Evolutionary conservation across 2,329 filamentous ascomycete genomes (phyloP), one percentile per base, ranked within the genome.

Genomic region (Bipolaris cookei): DNA sequence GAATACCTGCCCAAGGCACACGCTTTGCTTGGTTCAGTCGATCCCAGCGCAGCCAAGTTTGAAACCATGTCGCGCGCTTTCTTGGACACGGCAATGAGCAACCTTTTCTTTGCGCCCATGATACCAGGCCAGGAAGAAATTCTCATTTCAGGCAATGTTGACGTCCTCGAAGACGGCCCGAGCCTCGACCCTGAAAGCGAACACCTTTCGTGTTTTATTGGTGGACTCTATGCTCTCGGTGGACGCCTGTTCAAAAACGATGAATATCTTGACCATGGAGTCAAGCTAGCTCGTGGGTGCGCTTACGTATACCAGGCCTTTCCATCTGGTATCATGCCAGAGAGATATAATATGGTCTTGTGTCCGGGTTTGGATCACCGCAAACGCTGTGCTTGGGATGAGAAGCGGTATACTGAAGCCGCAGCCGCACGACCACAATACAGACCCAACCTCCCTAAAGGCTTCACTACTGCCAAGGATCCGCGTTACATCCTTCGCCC

Each of bases 141-240:
- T 1, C 56, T 76, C 3, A 67, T 73, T 39, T 71, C 68, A 21
- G 76, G 75, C 23, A 76, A 79, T 37, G 75, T 80, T 1, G 58
- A 62, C 18, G 46, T 60, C 25, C 53, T 57, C 64, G 56, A 51
- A 5, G 49, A 60, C 3, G 47, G 62, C 8, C 51, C 67, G 5
- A 63, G 51, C 4, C 59, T 75, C 7, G 76, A 80, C 10, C 78
- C 84, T 11, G 80, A 86, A 65, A 82, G 81, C 41, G 81, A 84
- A 45, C 86, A 88, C 71, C 77, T 88, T 6, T 81, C 79, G 6
- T 88, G 86, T 71, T 88, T 87, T 67, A 78, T 82, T 3, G 86
- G 86, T 13, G 86, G 85, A 41, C 87, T 87, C 83, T 84, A 86
- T 62, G 85, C 80, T 0, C 74, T 88, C 1, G 86, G 83, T 4